These are phyloP conservation scores for Sugiyamaella castrensis DNA, from an alignment of 1,139 yeast species.

Conservation along the genomic window DNA sequence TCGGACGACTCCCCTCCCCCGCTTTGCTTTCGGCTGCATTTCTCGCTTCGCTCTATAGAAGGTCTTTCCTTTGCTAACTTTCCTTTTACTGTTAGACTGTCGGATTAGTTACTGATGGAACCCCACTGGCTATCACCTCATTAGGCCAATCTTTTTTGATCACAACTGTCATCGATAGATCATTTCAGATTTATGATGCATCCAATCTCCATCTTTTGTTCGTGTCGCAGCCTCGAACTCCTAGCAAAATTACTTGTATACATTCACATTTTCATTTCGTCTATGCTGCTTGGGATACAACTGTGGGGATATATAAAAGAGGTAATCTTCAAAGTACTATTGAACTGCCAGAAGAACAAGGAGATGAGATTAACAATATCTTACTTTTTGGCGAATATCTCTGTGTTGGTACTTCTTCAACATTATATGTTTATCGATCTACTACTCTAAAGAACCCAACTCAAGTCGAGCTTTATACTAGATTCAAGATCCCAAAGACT, in stretches of 20 bases:
- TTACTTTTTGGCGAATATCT: slow-evolving; percentile 77
- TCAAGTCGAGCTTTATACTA: slow-evolving; percentile 59
- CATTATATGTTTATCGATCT: slow-evolving; percentile 65
- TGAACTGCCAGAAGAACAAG: slow-evolving; percentile 36
- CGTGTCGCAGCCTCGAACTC: slow-evolving; percentile 78
- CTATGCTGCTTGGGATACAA: slow-evolving; percentile 70
- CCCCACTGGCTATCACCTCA: slow-evolving; percentile 85
- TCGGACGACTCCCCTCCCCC: no score
- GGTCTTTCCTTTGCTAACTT: no score
- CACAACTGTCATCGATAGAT: slow-evolving; percentile 84
- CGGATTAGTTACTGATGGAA: slow-evolving; percentile 53
- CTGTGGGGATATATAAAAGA: slow-evolving; percentile 76
- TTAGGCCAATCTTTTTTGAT: slow-evolving; percentile 85
- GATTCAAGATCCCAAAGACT: slow-evolving; percentile 52
- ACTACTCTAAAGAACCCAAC: slow-evolving; percentile 36
- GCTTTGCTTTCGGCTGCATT: no score
- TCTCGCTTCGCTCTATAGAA: no score
- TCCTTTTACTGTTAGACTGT: slow-evolving; percentile 31
- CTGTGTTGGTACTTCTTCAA: slow-evolving; percentile 54
- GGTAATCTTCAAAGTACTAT: slow-evolving; percentile 66
- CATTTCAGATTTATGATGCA: slow-evolving; percentile 93
- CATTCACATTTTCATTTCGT: slow-evolving; percentile 83
- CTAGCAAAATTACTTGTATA: slow-evolving; percentile 63
- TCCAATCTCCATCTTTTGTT: slow-evolving; percentile 80
- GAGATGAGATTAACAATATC: slow-evolving; percentile 41